phyloP scores from a whole-genome alignment of 208 protist genomes.

The Acanthamoeba castellanii region DNA sequence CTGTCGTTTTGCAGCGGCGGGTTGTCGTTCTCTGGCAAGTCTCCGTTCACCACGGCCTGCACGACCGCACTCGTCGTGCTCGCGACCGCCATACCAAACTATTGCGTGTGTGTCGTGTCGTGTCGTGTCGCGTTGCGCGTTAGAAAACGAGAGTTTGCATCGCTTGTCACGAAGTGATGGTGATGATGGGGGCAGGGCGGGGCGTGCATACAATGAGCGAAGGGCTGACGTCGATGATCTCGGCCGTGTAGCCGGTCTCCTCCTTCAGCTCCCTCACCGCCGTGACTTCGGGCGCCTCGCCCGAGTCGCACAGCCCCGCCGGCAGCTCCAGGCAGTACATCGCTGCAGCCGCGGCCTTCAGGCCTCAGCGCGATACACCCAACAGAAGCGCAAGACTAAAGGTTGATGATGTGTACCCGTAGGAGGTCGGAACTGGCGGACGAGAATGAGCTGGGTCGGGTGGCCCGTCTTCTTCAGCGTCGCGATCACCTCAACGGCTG shows the following conservation, averaged over 20 bases:
- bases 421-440: conserved; percentile 43
- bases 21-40: conserved; percentile 13
- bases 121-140: background rate
- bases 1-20: background rate
- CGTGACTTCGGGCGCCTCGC: conserved; percentile 35
- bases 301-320: conserved; percentile 10
- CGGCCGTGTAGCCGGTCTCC: conserved; percentile 33
- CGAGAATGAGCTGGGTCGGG: conserved; percentile 11
- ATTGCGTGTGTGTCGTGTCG: background rate
- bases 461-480: conserved; percentile 30
- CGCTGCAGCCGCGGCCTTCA: background rate
- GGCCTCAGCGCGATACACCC: too few species aligned
- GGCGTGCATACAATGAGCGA: background rate
- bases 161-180: background rate
- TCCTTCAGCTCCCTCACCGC: conserved; percentile 31
- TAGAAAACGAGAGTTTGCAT: background rate
- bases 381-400: background rate
- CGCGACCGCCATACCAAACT: conserved; percentile 51
- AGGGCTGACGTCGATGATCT: background rate
- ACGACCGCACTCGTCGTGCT: conserved; percentile 24
- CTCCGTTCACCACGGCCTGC: background rate
- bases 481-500: conserved; percentile 58
- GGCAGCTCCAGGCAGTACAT: conserved; percentile 56
- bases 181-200: background rate
- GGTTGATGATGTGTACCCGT: background rate